A percentile compares a stretch with the other conserved stretches of the same genome.
These are phyloP conservation scores for Pseudocercospora musae DNA, from an alignment of 2,329 filamentous ascomycete genomes.

Conservation along the genomic window DNA sequence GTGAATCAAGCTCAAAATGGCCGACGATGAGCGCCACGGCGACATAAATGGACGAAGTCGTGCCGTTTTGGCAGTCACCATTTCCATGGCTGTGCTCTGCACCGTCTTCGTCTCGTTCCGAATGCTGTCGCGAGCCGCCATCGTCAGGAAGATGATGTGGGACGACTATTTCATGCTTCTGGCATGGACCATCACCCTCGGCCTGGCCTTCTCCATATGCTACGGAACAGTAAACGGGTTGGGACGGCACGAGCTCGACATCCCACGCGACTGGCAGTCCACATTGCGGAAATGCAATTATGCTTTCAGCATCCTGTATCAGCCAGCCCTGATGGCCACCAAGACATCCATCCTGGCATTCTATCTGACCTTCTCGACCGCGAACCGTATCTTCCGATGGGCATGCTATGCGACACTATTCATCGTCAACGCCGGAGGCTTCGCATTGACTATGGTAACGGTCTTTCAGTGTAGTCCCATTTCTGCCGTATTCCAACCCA, in stretches of 20 bases:
- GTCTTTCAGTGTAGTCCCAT: slow-evolving; percentile 81
- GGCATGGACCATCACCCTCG: slow-evolving; percentile 72
- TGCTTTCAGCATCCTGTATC: slow-evolving; percentile 63
- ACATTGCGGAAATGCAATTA: slow-evolving; percentile 58
- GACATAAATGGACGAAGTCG: slow-evolving; percentile 32
- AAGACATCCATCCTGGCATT: slow-evolving; percentile 93
- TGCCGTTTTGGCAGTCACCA: slow-evolving; percentile 67
- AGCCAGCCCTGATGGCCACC: slow-evolving; percentile 83
- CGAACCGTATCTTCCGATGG: slow-evolving; percentile 71
- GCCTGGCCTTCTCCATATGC: slow-evolving; percentile 64
- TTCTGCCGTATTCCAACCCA: slow-evolving; percentile 61
- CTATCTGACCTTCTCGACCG: slow-evolving; percentile 77
- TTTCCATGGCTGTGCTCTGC: slow-evolving; percentile 64
- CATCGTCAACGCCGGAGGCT: slow-evolving; percentile 74
- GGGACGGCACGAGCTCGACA: slow-evolving; percentile 63
- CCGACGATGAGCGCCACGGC: slow-evolving; percentile 24
- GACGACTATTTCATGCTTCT: slow-evolving; percentile 80
- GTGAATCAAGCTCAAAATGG: slow-evolving; percentile 18
- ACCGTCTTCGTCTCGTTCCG: slow-evolving; percentile 73
- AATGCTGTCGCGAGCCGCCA: slow-evolving; percentile 66
- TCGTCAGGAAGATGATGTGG: slow-evolving; percentile 68
- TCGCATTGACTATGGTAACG: slow-evolving; percentile 79
- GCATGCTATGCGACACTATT: slow-evolving; percentile 76
- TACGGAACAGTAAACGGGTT: slow-evolving; percentile 63
- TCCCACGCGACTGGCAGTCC: slow-evolving; percentile 49